These are phyloP conservation scores for Colletotrichum euphorbiae DNA, from an alignment of 2,329 filamentous ascomycete genomes.

Conservation along the genomic window DNA sequence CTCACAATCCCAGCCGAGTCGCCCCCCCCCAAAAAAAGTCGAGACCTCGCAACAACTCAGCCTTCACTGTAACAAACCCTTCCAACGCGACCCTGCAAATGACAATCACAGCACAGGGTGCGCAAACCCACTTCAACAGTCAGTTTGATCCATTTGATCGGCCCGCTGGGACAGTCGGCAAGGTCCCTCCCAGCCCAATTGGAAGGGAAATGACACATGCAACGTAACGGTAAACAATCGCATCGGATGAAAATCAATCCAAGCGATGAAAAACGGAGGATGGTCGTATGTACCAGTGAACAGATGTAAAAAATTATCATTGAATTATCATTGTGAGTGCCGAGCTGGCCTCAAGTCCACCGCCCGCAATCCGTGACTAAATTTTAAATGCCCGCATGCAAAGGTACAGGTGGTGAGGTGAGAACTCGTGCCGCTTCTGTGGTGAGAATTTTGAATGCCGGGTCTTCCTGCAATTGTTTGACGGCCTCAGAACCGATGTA, in stretches of 20 bases:
- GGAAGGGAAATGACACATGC: slow-evolving; percentile 18
- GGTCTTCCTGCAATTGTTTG: neutral
- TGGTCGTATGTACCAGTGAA: neutral
- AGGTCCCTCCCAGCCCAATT: neutral
- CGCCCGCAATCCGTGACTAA: neutral
- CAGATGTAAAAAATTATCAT: slow-evolving; percentile 13
- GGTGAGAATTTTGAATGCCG: slow-evolving; percentile 6
- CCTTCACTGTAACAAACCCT: neutral
- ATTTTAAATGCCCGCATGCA: neutral
- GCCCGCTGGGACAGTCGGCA: slow-evolving; percentile 21
- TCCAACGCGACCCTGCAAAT: neutral
- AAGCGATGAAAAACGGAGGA: neutral
- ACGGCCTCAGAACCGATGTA: neutral
- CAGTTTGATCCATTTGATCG: slow-evolving; percentile 15
- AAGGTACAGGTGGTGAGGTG: neutral
- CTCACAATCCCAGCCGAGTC: neutral
- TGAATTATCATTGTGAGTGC: slow-evolving; percentile 30
- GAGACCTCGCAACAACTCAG: neutral
- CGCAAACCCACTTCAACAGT: neutral
- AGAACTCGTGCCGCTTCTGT: slow-evolving; percentile 13
- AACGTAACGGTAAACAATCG: neutral
- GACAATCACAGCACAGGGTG: slow-evolving; percentile 15
- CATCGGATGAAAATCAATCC: slow-evolving; percentile 7
- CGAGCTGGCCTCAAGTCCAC: slow-evolving; percentile 4
- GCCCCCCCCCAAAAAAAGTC: neutral